Conservation (phyloP, 768 basidiomycete genomes). For the Pleurotus cornucopiae region DNA sequence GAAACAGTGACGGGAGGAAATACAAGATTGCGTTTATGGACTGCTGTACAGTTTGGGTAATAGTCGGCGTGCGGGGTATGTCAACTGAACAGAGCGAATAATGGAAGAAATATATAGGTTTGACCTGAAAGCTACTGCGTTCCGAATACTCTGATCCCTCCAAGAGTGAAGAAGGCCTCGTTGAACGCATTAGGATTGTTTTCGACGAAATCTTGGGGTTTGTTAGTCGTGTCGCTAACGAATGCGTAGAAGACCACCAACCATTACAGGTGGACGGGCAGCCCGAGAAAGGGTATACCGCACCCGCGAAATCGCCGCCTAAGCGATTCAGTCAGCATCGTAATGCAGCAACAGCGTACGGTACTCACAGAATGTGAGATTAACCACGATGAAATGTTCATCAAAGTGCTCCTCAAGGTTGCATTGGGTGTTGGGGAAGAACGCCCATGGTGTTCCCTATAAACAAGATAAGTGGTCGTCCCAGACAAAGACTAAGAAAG, state of each 20-base stretch:
- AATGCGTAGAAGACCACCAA: constrained; percentile 22
- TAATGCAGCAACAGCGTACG: neutral
- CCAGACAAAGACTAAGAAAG: neutral
- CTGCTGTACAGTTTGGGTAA: too few relatives aligned
- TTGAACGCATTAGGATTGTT: constrained; percentile 63
- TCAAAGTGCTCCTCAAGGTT: constrained; percentile 51
- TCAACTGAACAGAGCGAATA: too few relatives aligned
- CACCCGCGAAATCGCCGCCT: constrained; percentile 62
- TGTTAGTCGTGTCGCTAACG: too few relatives aligned
- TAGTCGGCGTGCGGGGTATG: too few relatives aligned
- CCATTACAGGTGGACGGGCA: constrained; percentile 52
- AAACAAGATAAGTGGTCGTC: neutral
- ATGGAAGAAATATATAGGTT: too few relatives aligned
- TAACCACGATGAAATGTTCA: constrained; percentile 61
- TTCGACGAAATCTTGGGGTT: constrained; percentile 51
- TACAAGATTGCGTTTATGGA: too few relatives aligned
- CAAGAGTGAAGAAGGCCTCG: constrained; percentile 71
- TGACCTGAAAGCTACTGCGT: neutral
- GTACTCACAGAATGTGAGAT: constrained; percentile 31
- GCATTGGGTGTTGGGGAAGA: constrained; percentile 59
- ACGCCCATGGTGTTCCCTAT: constrained; percentile 56
- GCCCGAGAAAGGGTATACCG: constrained; percentile 38
- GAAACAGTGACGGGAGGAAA: too few relatives aligned
- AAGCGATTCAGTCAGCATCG: neutral
- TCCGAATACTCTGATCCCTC: constrained; percentile 43